Percentiles rank a stretch among this genome's conserved stretches.
These are phyloP conservation scores for Epichloe uncinata DNA, from an alignment of 2,329 filamentous ascomycete genomes.

Conservation along the genomic window DNA sequence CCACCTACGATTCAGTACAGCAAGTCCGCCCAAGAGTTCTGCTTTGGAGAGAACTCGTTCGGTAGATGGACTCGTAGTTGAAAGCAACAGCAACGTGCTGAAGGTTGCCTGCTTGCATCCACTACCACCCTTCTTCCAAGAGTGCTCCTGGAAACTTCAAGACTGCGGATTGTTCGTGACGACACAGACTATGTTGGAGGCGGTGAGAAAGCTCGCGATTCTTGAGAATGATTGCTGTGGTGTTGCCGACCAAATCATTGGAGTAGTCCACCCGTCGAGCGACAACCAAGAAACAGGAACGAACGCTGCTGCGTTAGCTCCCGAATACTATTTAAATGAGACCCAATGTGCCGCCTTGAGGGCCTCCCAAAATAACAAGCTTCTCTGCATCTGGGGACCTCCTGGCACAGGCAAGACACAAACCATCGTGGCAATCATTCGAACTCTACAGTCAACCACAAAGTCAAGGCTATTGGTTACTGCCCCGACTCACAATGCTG, in stretches of 20 bases:
- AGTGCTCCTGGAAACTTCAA: constrained; percentile 24
- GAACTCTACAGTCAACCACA: background rate
- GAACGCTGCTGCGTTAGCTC: too few relatives aligned
- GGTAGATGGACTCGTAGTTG: constrained; percentile 25
- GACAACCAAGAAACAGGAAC: background rate
- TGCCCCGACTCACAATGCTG: too few relatives aligned
- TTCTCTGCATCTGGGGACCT: constrained; percentile 30
- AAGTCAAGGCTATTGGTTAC: background rate
- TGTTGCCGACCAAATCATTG: constrained; percentile 13
- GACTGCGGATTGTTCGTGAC: constrained; percentile 29
- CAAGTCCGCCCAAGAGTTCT: constrained; percentile 19
- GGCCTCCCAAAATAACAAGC: constrained; percentile 14
- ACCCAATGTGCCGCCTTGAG: constrained; percentile 4
- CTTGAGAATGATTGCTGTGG: constrained; percentile 18
- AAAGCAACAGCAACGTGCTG: constrained; percentile 18
- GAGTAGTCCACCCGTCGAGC: constrained; percentile 7
- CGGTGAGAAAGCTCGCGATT: constrained; percentile 18
- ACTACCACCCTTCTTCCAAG: constrained; percentile 20
- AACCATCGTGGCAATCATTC: background rate
- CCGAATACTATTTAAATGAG: background rate
- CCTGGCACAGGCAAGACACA: constrained; percentile 17
- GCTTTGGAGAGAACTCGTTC: constrained; percentile 15
- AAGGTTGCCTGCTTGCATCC: constrained; percentile 22
- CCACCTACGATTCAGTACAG: constrained; percentile 23
- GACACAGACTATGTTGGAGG: constrained; percentile 24